phyloP scores from a whole-genome alignment of 1,139 yeast genomes.

The Taiozyma sp. region DNA sequence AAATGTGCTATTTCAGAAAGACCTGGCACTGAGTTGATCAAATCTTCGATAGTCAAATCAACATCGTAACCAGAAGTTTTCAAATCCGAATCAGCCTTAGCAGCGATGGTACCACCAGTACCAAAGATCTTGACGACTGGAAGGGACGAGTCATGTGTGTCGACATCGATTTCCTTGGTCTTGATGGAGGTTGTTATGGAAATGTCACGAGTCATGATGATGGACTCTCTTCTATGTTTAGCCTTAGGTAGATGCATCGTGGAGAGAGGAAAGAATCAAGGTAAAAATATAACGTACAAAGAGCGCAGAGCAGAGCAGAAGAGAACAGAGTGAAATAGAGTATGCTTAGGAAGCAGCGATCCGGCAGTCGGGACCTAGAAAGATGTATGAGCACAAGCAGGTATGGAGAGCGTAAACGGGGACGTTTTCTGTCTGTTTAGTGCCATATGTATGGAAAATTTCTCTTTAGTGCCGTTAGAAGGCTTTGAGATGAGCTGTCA shows the following conservation, averaged over 20 bases:
- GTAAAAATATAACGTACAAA: background rate
- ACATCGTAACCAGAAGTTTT: conserved; percentile 68
- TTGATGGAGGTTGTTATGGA: conserved; percentile 19
- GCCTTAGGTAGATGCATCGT: background rate
- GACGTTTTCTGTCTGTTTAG: background rate
- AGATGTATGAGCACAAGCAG: background rate
- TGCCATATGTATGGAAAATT: background rate
- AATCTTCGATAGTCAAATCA: conserved; percentile 59
- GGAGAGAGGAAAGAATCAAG: background rate
- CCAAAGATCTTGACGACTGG: conserved; percentile 54
- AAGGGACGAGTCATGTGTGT: conserved; percentile 17
- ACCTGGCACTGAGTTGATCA: conserved; percentile 55
- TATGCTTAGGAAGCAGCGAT: background rate
- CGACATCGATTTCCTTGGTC: conserved; percentile 21
- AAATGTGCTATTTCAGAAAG: conserved; percentile 50
- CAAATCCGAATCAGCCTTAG: conserved; percentile 49
- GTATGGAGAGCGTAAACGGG: background rate
- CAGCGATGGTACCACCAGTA: conserved; percentile 72
- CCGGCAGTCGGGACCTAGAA: background rate
- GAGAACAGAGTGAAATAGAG: background rate
- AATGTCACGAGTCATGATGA: conserved; percentile 5
- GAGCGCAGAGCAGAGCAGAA: background rate
- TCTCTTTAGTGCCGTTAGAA: background rate
- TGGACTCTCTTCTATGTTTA: background rate
- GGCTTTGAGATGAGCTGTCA: background rate